Evolutionary conservation across 306 rosid species (phyloP), one percentile per base, ranked within the genome.

Genomic region (Ormosia emarginata): DNA sequence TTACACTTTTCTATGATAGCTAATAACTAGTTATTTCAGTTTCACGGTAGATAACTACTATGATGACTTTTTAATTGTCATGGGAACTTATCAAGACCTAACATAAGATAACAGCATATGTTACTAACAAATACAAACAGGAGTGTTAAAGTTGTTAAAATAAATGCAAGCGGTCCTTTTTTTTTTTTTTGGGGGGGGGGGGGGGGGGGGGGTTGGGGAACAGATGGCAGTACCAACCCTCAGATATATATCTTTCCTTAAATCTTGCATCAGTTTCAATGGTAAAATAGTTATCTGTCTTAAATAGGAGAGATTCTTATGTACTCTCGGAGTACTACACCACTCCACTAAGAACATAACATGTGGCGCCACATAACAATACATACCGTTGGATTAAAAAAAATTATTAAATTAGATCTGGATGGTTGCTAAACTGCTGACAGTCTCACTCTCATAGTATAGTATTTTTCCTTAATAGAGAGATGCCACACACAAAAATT

Each of bases 31-130:
- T 61, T 76, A 29, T 64, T 70, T 70, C 43, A 69, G 50, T 39
- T 62, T 77, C 63, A 63, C 7, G n/a, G 59, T 12, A 53, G 70
- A 75, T 50, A 77, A 71, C 67, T 65, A 70, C 2, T 33, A 43
- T 7, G n/a, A 18, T 39, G 61, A 64, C 41, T 12, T 40, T 29
- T 61, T 52, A 59, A 15, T 39, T 53, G 67, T 11, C 32, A 62
- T 10, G 37, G n/a, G 47, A 59, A 59, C 53, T 72, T 41, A 41
- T 40, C 65, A 76, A 24, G 46, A 63, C 56, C 70, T 30, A 58
- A 68, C 46, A 63, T 53, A 47, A 49, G 47, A 77, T 69, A 68
- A 55, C 73, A 75, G 18, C 68, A 49, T 33, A 75, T 56, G n/a
- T 49, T 58, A 57, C 8, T 47, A 32, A 4, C 34, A 52, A 34